Evolutionary conservation across 148 eudicot genomes (phyloP), one percentile per base, ranked within the genome.

Genomic region (Chenopodium quinoa): DNA sequence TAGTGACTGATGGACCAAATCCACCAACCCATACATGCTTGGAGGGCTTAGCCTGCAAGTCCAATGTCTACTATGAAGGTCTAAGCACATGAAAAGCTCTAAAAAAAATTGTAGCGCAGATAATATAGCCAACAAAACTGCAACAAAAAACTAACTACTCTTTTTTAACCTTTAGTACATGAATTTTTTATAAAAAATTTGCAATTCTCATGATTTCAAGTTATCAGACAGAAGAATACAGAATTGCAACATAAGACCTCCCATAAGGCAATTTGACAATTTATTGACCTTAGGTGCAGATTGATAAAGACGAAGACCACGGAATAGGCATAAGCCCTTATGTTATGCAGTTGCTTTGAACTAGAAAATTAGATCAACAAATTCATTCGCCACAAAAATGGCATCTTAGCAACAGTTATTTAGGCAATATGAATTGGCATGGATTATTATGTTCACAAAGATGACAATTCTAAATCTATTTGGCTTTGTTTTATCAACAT

Each of bases 21-120:
- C 99, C 97, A 83, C 98, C 91, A 47, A 96, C 93, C 97, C 99
- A 96, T 70, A 96, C 88, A 82, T 90, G 92, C 83, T 94, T 93
- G 67, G 98, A 96, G 54, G 95, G 94, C 86, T 89, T 96, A 76
- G 97, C 98, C 98, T 96, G 92, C 84, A 78, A 78, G 64, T 78
- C 40, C 75, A 78, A 75, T 31, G 78, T 65, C 34, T 62, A 74
- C 13, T 13, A 27, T 78, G 23, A 65, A 25, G 46, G n/a, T 64
- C 71, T 6, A 65, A n/a, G 29, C 17, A 62, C 11, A 77, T 62
- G 16, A 50, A 9, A 22, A 46, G 17, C 47, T 40, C 46, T 34
- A 69, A 71, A 40, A 71, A 17, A 22, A n/a, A n/a, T 46, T 40
- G 9, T 20, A 72, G 52, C 27, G 54, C 27, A 72, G 8, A 72